A percentile compares a stretch with the other conserved stretches of the same genome.
These are phyloP conservation scores for Zymoseptoria ardabiliae DNA, from an alignment of 2,329 filamentous ascomycete species.

Conservation along the genomic window DNA sequence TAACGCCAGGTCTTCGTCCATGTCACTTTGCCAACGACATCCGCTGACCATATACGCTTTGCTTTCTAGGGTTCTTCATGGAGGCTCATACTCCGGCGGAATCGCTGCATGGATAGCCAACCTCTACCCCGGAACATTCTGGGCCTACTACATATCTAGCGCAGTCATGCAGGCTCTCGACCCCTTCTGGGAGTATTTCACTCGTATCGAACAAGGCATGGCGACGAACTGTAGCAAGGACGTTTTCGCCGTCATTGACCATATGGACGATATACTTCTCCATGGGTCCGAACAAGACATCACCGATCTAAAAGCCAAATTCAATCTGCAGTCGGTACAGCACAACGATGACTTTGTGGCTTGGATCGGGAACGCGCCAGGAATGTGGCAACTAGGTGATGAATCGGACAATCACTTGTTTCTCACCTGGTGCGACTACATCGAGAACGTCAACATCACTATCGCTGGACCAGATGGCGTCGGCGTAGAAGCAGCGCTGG, in stretches of 20 bases:
- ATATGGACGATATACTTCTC: slow-evolving; percentile 36
- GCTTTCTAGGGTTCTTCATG: slow-evolving; percentile 24
- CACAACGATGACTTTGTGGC: slow-evolving; percentile 48
- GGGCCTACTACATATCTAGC: slow-evolving; percentile 52
- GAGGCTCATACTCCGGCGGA: slow-evolving; percentile 52
- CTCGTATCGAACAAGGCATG: slow-evolving; percentile 51
- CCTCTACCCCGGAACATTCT: slow-evolving; percentile 49
- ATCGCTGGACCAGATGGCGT: slow-evolving; percentile 39
- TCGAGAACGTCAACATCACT: slow-evolving; percentile 24
- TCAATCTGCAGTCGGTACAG: slow-evolving; percentile 45
- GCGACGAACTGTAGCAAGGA: slow-evolving; percentile 52
- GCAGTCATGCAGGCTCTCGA: slow-evolving; percentile 50
- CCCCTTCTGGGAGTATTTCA: slow-evolving; percentile 54
- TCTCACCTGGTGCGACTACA: slow-evolving; percentile 39
- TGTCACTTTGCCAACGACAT: too few species aligned
- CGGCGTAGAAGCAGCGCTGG: slow-evolving; percentile 45
- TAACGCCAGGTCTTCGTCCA: too few species aligned
- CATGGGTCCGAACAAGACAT: slow-evolving; percentile 28
- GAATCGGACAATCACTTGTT: slow-evolving; percentile 41
- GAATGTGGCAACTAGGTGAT: slow-evolving; percentile 47
- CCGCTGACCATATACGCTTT: too few species aligned
- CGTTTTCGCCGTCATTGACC: slow-evolving; percentile 44
- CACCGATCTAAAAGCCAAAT: slow-evolving; percentile 42
- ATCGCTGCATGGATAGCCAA: slow-evolving; percentile 50
- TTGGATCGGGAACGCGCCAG: slow-evolving; percentile 49